These are phyloP conservation scores for Microsporum audouinii DNA, from an alignment of 2,329 filamentous ascomycete species.

Conservation along the genomic window DNA sequence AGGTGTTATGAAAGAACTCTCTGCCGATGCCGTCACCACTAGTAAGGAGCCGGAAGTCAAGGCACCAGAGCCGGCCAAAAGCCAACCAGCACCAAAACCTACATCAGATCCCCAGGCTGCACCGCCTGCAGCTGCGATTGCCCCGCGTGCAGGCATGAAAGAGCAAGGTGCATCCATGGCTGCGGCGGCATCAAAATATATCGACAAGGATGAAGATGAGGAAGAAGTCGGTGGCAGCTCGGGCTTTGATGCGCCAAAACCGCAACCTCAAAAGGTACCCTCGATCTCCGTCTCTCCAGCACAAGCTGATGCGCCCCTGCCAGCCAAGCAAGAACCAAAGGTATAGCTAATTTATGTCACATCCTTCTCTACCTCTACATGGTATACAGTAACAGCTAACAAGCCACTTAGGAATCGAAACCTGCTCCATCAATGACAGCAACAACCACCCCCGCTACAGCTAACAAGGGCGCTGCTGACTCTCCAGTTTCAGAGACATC, in stretches of 20 bases:
- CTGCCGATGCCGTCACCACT: slow-evolving; percentile 43
- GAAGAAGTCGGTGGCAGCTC: slow-evolving; percentile 54
- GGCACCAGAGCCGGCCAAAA: slow-evolving; percentile 27
- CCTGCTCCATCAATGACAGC: neutral
- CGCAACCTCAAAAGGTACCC: slow-evolving; percentile 57
- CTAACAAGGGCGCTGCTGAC: neutral
- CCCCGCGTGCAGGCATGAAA: slow-evolving; percentile 43
- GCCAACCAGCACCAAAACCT: slow-evolving; percentile 30
- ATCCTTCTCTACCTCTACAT: neutral
- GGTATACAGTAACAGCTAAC: neutral
- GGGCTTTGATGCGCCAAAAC: slow-evolving; percentile 77
- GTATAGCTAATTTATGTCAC: neutral
- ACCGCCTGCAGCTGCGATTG: slow-evolving; percentile 12
- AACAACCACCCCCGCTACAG: neutral
- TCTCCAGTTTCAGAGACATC: slow-evolving; percentile 26
- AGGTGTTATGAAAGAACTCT: slow-evolving; percentile 63
- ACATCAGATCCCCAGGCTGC: slow-evolving; percentile 29
- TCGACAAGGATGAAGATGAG: slow-evolving; percentile 53
- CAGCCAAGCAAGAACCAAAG: neutral
- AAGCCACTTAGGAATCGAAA: neutral
- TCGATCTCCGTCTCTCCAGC: slow-evolving; percentile 21
- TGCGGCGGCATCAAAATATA: slow-evolving; percentile 73
- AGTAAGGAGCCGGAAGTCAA: slow-evolving; percentile 21
- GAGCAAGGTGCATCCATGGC: slow-evolving; percentile 83
- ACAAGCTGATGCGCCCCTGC: slow-evolving; percentile 12